A percentile compares a stretch with the other conserved stretches of the same genome.
Conservation (phyloP, 2,329 filamentous ascomycete species). For the Arthrobotrys sinensis region DNA sequence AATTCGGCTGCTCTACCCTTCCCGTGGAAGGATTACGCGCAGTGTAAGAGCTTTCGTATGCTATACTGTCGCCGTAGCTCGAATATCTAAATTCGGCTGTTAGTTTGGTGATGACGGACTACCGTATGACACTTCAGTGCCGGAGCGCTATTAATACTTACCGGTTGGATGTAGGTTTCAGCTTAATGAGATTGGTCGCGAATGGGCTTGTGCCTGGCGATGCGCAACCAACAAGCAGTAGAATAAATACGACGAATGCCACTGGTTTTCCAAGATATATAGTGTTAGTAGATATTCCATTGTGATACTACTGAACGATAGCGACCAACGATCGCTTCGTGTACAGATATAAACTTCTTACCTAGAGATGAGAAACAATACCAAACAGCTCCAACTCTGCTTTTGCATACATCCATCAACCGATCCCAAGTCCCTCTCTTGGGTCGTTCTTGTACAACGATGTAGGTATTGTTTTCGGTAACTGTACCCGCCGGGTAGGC, state of each 20-base stretch:
- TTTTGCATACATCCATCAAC: slow-evolving; percentile 10
- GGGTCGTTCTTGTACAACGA: neutral
- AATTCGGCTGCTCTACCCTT: neutral
- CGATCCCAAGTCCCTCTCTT: slow-evolving; percentile 26
- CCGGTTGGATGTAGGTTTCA: slow-evolving; percentile 1
- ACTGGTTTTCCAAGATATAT: neutral
- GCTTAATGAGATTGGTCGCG: slow-evolving; percentile 7
- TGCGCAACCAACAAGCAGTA: slow-evolving; percentile 8
- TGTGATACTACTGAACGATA: too few relatives aligned
- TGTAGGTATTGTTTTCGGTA: neutral
- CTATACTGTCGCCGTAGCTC: neutral
- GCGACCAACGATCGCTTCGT: too few relatives aligned
- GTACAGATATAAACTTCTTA: slow-evolving; percentile 7
- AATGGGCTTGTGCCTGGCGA: slow-evolving; percentile 17
- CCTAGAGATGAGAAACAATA: slow-evolving; percentile 22
- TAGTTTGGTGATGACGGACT: neutral
- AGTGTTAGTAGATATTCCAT: neutral
- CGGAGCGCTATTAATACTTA: neutral
- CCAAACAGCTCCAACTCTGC: slow-evolving; percentile 22
- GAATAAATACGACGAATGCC: slow-evolving; percentile 2
- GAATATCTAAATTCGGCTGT: neutral
- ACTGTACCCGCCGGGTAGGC: neutral
- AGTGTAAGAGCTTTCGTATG: slow-evolving; percentile 17
- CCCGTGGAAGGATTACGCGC: slow-evolving; percentile 18
- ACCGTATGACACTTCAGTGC: neutral